phyloP scores from a whole-genome alignment of 495 filamentous ascomycete species.

The Ramalina intermedia region DNA sequence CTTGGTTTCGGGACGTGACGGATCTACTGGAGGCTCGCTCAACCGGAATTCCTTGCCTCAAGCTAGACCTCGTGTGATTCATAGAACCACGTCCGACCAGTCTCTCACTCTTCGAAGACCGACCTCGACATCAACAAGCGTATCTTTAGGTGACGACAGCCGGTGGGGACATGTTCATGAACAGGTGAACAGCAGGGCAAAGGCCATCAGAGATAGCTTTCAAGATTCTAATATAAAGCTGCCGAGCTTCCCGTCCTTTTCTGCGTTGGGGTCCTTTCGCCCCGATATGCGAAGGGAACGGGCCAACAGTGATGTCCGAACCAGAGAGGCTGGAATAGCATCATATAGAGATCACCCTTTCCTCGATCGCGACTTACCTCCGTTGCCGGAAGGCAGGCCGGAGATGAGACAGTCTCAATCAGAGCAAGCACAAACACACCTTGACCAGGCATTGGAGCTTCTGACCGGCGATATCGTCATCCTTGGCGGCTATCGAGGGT shows the following conservation, averaged over 20 bases:
- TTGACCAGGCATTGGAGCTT: slow-evolving; percentile 52
- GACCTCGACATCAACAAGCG: slow-evolving; percentile 50
- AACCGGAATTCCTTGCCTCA: background rate
- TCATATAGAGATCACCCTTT: too few species aligned
- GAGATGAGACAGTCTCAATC: background rate
- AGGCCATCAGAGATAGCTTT: slow-evolving; percentile 80
- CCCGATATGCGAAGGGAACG: slow-evolving; percentile 30
- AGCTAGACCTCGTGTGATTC: slow-evolving; percentile 21
- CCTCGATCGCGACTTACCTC: too few species aligned
- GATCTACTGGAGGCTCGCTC: background rate
- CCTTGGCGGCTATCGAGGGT: slow-evolving; percentile 84
- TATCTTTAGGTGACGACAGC: slow-evolving; percentile 71
- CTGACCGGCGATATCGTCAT: slow-evolving; percentile 78
- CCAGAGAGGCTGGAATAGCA: background rate
- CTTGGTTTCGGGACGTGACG: slow-evolving; percentile 2
- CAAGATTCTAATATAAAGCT: slow-evolving; percentile 66
- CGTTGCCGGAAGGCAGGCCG: too few species aligned
- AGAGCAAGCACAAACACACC: slow-evolving; percentile 17
- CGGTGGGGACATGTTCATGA: slow-evolving; percentile 65
- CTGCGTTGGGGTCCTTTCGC: slow-evolving; percentile 24
- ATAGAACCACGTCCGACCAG: slow-evolving; percentile 58
- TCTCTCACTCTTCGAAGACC: slow-evolving; percentile 45
- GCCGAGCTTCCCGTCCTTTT: slow-evolving; percentile 44
- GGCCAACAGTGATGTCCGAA: slow-evolving; percentile 6
- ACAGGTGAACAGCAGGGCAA: slow-evolving; percentile 73